These are phyloP conservation scores for Dunaliella primolecta DNA, from an alignment of 139 green algal species.

Conservation along the genomic window DNA sequence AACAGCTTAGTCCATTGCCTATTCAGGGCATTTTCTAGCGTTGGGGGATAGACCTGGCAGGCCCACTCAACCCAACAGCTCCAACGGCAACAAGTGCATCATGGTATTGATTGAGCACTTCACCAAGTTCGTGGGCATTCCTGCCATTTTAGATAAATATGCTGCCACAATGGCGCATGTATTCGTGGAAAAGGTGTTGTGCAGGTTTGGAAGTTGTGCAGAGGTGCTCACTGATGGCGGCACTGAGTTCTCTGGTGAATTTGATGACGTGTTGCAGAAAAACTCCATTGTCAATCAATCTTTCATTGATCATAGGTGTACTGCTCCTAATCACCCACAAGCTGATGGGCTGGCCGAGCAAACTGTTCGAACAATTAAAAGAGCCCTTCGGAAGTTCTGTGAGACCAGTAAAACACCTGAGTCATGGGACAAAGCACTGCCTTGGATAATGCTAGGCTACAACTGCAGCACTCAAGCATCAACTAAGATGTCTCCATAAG, in stretches of 20 bases:
- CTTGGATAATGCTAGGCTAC: conserved; percentile 18
- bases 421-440: conserved; percentile 15
- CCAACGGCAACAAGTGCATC: background rate
- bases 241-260: conserved; percentile 1
- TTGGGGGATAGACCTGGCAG: background rate
- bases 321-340: conserved; percentile 7
- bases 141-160: background rate
- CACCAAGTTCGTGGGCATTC: background rate
- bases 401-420: background rate
- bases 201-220: background rate
- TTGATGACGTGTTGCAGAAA: background rate
- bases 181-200: background rate
- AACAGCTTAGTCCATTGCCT: background rate
- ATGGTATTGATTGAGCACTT: background rate
- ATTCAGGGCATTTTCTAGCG: background rate
- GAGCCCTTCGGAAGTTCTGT: background rate
- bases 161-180: background rate
- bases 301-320: conserved; percentile 10
- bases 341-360: conserved; percentile 13
- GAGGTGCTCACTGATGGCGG: conserved; percentile 5
- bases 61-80: background rate
- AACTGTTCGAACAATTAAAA: conserved; percentile 17
- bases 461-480: conserved; percentile 1
- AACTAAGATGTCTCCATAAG: conserved; percentile 16
- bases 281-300: background rate